Base-by-base conservation (phyloP, 2,329 filamentous ascomycete species). In the Hypoxylon sp. region DNA sequence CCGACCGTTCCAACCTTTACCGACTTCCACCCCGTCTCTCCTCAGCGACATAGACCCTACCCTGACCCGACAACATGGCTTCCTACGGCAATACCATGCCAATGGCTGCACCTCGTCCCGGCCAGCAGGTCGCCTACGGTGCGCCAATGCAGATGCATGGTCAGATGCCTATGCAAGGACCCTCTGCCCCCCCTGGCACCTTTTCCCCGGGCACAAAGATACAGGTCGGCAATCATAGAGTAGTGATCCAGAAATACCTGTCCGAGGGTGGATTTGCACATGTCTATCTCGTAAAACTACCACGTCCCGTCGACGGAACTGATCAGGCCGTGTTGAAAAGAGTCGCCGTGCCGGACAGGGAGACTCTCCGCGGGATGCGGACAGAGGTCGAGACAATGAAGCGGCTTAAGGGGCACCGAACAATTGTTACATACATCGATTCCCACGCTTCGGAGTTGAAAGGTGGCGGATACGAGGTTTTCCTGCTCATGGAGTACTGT, bases 371-470 rank as follows among this genome's bases (percentile, higher is more conserved):
- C 70, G 95, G 93, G 81, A 98, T 99, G 96, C 91, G 96, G 81
- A 98, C 91, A 73, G 96, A 99, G 85, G 96, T 99, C 75, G 96
- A 99, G 84, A 99, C 96, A 13, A 99, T 99, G 96, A 99, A 99
- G 90, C 95, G 96, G 82, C 87, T 99, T 76, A 97, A 97, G 85
- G 96, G 96, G 64, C 96, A 98, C 86, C 90, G 91, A 70, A 92
- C 96, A 76, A 98, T 99, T 78, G 96, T 99, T 76, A 98, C 92
- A 66, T 99, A 99, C 82, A 95, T 98, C 80, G 96, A 99, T 84
- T 98, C 95, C 73, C 96, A 99, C 82, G 96, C 96, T 40, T 98
- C 94, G 14, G 95, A 98, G 82, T 85, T 98, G 75, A 91, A 93
- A 76, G 94, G 92, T 57, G 95, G 95, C 46, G 96, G 96, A 65